Base-by-base conservation (phyloP, 2,329 filamentous ascomycete genomes). In the Ascochyta lentis region DNA sequence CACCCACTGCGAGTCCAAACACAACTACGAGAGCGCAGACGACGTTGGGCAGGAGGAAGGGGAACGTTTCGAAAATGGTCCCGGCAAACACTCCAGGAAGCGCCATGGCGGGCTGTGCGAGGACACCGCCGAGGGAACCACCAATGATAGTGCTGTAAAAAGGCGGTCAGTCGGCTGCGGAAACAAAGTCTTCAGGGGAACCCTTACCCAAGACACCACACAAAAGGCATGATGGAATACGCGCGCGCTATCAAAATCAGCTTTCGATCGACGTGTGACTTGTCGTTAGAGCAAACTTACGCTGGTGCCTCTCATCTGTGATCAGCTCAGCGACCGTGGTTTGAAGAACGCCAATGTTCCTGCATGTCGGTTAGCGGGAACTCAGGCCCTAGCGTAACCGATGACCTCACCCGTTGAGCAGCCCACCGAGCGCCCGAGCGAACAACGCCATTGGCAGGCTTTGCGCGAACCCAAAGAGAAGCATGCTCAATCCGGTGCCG, bases 181-280 rank as follows among this genome's bases (percentile, higher is more conserved):
- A 54, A 34, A 47, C 35, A 35, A 51, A 13, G 42, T 54, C 34
- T 34, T 42, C 34, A 58, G 57, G 52, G 57, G 55, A 60, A 60
- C 40, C 67, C 74, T 78, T 81, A 91, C 82, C 95, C 95, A 70
- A 99, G 84, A 73, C 93, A 97, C 95, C 95, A 99, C 24, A 98
- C 91, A 73, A 96, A 92, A 6, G 95, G 95, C 92, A 99, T 97
- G 65, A 98, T 93, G 12, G 94, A 92, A 78, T 96, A 99, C 45
- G 94, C 95, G 67, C 91, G 91, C 65, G 93, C 90, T 92, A 61
- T 49, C 19, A 58, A 52, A 31, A 55, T 76, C 63, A 76, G 68
- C 60, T 39, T 48, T 23, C 31, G 40, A 40, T 58, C 50, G 48
- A 42, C 53, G 22, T 24, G 19, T 49, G 44, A 43, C 51, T 48